Base-by-base conservation (phyloP, 2,329 filamentous ascomycete genomes). In the Ascochyta clinopodiicola region DNA sequence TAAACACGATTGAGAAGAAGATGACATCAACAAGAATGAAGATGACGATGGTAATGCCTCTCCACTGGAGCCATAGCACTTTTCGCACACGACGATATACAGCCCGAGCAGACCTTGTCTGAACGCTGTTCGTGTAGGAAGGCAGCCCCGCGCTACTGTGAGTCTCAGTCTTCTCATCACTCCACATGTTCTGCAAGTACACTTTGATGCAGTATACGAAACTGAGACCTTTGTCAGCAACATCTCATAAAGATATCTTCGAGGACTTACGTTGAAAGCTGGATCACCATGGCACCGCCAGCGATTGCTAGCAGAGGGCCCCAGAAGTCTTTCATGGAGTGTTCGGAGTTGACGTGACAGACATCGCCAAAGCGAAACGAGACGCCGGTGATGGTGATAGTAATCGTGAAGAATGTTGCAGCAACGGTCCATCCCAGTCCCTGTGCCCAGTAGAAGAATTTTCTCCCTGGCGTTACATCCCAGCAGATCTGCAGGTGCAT, bases 401-500 rank as follows among this genome's bases (percentile, higher is more conserved):
- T 91, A 37, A 94, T 76, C 3, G 88, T 82, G 60, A 96, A 85
- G 32, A 91, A 90, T 19, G 92, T 77, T 22, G 88, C 82, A 2
- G 93, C 92, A 40, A 98, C 83, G 17, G 89, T 90, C 90, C 94
- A 97, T 59, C 95, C 95, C 8, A 88, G 79, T 15, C 84, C 82
- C 69, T 96, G 87, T 3, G 94, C 88, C 62, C 86, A 84, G 81
- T 91, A 92, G 86, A 97, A 97, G 77, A 97, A 98, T 67, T 84
- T 90, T 39, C 87, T 85, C 35, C 95, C 95, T 4, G 96, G 90
- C 7, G 94, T 87, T 31, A 96, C 84, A 75, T 98, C 92, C 95
- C 95, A 99, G 80, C 93, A 97, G 62, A 99, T 97, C 76, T 98
- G 95, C 24, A 99, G 86, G 76, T 99, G 95, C 67, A 99, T 88